Evolutionary conservation across 1,284 basidiomycete species (phyloP).

Genomic region (Cystobasidium pallidum): DNA sequence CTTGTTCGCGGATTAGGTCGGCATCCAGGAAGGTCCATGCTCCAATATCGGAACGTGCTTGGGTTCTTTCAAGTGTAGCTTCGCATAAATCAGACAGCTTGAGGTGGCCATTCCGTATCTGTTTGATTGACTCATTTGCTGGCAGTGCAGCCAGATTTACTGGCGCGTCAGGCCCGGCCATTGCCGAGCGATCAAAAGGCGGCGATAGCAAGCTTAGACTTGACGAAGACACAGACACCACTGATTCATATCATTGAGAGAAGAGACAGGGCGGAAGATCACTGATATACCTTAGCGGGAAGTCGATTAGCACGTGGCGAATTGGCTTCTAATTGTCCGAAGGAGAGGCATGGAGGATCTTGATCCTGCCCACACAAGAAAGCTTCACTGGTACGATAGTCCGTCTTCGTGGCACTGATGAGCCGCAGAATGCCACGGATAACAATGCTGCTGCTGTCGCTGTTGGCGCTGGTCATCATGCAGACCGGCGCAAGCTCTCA

Average conservation of each 20-base stretch:
- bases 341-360: no score
- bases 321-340: not conserved
- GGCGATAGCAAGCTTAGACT: not conserved
- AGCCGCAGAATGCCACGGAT: not conserved
- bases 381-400: no score
- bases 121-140: not conserved
- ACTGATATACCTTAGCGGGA: not conserved
- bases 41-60: conserved; percentile 32
- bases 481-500: not conserved
- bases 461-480: not conserved
- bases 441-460: conserved; percentile 8
- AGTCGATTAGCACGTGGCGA: not conserved
- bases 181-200: not conserved
- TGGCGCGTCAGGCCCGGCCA: not conserved
- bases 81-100: conserved; percentile 23
- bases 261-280: not conserved
- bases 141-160: conserved; percentile 1
- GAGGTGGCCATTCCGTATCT: conserved; percentile 4
- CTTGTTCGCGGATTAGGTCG: conserved; percentile 46
- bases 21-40: conserved; percentile 52
- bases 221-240: no score
- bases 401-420: not conserved
- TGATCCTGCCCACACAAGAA: no score
- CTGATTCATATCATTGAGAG: no score
- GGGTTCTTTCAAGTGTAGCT: not conserved